Percentiles rank a stretch among this genome's conserved stretches.
Evolutionary conservation across 148 eudicot genomes (phyloP).

Genomic region (Dianthus caryophyllus): DNA sequence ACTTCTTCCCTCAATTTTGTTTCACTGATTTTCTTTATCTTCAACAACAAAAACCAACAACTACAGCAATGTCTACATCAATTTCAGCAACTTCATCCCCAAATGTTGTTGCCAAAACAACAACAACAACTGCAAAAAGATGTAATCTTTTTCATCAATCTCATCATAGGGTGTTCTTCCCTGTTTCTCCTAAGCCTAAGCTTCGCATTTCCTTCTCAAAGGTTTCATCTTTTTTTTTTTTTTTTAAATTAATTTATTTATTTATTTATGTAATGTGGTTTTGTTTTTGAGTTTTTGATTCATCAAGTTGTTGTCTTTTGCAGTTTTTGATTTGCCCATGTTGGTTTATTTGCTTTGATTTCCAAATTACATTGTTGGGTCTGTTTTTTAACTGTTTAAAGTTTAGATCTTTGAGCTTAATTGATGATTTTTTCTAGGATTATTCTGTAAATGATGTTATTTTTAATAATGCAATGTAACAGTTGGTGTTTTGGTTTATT

Average conservation of each 20-base stretch:
- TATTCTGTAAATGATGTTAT: no score
- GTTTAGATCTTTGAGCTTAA: neutral
- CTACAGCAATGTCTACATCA: neutral
- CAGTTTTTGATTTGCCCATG: neutral
- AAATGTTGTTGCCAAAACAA: neutral
- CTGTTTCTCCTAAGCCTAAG: conserved; percentile 37
- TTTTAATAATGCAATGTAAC: no score
- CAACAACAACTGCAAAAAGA: neutral
- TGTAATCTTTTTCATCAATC: neutral
- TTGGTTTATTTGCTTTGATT: conserved; percentile 1
- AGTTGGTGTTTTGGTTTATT: no score
- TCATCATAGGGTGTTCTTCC: conserved; percentile 32
- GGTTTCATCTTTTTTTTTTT: neutral
- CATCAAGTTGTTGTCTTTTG: no score
- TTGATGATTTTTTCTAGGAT: no score
- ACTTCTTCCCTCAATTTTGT: neutral
- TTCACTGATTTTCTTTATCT: neutral
- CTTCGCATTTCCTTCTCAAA: conserved; percentile 26
- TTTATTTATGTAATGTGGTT: no score
- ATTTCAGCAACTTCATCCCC: neutral
- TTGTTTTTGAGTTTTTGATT: no score
- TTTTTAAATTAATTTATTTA: no score
- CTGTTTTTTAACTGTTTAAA: neutral
- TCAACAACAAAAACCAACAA: neutral
- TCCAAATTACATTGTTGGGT: neutral